Conservation (phyloP, 2,329 filamentous ascomycete species). For the Phyllosticta citriasiana region DNA sequence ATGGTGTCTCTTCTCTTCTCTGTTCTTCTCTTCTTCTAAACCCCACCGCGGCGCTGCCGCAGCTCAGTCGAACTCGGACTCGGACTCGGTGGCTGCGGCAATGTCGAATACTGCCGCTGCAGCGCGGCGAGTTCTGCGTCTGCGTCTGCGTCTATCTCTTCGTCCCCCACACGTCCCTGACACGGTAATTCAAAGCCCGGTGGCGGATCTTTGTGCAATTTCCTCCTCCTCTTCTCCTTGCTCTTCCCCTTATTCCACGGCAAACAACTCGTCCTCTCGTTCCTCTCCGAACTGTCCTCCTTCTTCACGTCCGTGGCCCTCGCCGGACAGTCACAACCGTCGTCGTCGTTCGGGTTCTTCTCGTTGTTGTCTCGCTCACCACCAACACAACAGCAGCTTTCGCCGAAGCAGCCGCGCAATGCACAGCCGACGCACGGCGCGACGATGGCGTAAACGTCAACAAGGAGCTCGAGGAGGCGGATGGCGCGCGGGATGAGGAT, state of each 20-base stretch:
- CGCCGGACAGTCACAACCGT: neutral
- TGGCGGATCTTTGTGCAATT: neutral
- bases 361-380: neutral
- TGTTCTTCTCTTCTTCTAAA: neutral
- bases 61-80: neutral
- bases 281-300: neutral
- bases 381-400: neutral
- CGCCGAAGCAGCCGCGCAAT: neutral
- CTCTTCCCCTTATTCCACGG: no score
- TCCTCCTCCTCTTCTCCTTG: no score
- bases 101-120: neutral
- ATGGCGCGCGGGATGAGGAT: neutral
- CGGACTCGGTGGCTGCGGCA: neutral
- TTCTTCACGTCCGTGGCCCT: neutral
- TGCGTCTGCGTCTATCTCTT: neutral
- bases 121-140: neutral
- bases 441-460: neutral
- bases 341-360: neutral
- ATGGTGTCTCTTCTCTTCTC: neutral
- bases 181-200: neutral
- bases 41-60: neutral
- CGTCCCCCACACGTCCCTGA: neutral
- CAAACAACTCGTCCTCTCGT: neutral
- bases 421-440: neutral
- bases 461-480: neutral